Evolutionary conservation across 148 eudicot species (phyloP), one percentile per base, ranked within the genome.

Genomic region (Persicaria maculosa): DNA sequence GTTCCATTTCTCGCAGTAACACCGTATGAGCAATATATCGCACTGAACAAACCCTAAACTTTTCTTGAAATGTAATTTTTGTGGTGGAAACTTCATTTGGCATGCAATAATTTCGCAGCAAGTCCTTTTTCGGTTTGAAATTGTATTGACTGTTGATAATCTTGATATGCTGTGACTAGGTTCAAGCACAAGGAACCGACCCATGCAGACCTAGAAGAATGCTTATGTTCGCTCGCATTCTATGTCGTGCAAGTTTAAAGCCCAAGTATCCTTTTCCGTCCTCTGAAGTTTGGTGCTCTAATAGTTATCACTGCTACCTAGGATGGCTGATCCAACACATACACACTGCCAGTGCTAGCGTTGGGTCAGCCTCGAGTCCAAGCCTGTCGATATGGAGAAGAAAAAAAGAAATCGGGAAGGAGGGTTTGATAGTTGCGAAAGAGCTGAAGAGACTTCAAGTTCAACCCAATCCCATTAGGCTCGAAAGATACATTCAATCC

Each of bases 381-480:
- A 88, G 91, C 62, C 67, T 94, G 78, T 94, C 98, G 6, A 95
- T 95, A 84, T 95, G 98, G 98, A 88, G 98, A 75, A 79, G 97
- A 65, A 95, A 89, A 89, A 95, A 92, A 74, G 97, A 94, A 77
- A 84, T 95, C 58, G 96, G 96, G 14, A 95, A 95, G 82, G 98
- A 90, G 57, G 98, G 98, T 0, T 78, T 95, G 47, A 90, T 92
- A 52, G 85, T 90, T 17, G 89, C 97, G 17, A 95, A 95, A 77
- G 93, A 95, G 77, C 89, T 95, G 72, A 95, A 95, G 79, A 86
- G 97, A 68, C 84, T 92, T 45, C 93, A 89, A 71, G 40, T 31
- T 31, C 40, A 65, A 40, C 80, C 80, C 16, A 82, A 87, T 25
- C 91, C 93, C 0, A 5, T 84, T 69, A 85, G 91, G n/a, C 82